phyloP scores from a whole-genome alignment of 495 filamentous ascomycete genomes.

The Hypoxylon lienhwacheense region DNA sequence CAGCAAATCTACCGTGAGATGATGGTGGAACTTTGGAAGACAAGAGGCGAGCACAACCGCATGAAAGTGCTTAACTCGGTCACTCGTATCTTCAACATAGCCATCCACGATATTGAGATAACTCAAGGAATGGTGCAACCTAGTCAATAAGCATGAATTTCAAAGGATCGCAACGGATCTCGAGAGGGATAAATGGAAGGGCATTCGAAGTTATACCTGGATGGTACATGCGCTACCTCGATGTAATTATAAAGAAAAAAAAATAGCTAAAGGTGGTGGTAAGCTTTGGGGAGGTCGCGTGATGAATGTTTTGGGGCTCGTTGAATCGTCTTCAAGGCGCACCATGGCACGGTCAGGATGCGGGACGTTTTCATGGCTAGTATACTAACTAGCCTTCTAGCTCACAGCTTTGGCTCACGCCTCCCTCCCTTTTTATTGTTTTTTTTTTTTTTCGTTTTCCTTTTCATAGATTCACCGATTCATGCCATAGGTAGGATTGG shows the following conservation, averaged over 20 bases:
- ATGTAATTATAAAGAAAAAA: slow-evolving; percentile 28
- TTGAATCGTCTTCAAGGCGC: slow-evolving; percentile 1
- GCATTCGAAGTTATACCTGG: background rate
- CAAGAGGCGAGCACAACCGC: slow-evolving; percentile 77
- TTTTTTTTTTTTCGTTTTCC: slow-evolving; percentile 5
- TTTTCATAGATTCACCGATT: slow-evolving; percentile 2
- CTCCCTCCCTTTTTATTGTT: too few relatives aligned
- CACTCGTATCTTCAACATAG: slow-evolving; percentile 71
- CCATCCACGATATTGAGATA: slow-evolving; percentile 76
- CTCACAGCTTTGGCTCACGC: slow-evolving; percentile 22
- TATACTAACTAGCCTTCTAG: slow-evolving; percentile 6
- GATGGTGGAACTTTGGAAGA: slow-evolving; percentile 86
- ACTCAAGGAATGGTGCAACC: slow-evolving; percentile 55
- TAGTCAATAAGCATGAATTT: slow-evolving; percentile 35
- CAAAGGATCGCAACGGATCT: too few relatives aligned
- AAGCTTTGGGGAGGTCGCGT: background rate
- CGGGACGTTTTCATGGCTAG: slow-evolving; percentile 12
- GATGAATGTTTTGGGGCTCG: background rate
- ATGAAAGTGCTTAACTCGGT: slow-evolving; percentile 65
- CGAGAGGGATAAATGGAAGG: background rate
- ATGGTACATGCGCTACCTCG: background rate
- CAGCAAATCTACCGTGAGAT: slow-evolving; percentile 89
- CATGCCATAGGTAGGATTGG: slow-evolving; percentile 14
- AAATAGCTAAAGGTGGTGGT: background rate
- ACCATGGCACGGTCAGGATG: slow-evolving; percentile 2